Conservation (phyloP, 768 basidiomycete species). For the Hypsizygus marmoreus region DNA sequence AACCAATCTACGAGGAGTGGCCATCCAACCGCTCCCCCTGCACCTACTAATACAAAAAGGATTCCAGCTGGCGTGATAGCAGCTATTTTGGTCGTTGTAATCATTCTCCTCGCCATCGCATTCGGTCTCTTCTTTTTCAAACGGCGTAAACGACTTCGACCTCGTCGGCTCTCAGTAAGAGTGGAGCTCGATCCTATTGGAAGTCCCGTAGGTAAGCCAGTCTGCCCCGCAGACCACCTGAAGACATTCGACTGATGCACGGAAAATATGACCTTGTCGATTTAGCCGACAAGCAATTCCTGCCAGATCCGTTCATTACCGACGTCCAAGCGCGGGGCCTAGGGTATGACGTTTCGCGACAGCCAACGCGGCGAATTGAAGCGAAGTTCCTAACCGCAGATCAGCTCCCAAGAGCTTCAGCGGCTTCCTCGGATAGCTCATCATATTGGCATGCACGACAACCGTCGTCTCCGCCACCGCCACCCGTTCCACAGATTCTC, state of each 20-base stretch:
- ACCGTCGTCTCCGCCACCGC: background rate
- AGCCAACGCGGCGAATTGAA: conserved; percentile 17
- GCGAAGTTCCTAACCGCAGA: conserved; percentile 15
- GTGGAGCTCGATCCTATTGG: conserved; percentile 5
- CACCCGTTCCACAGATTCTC: conserved; percentile 8
- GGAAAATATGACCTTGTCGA: background rate
- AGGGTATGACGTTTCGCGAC: conserved; percentile 13
- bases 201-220: conserved; percentile 10
- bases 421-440: background rate
- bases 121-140: conserved; percentile 3
- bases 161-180: background rate
- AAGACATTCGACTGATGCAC: background rate
- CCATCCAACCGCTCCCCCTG: conserved; percentile 2
- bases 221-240: background rate
- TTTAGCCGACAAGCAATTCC: conserved; percentile 12
- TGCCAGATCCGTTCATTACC: conserved; percentile 20
- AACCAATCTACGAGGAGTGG: background rate
- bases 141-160: conserved; percentile 7
- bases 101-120: conserved; percentile 2
- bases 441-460: background rate
- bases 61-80: conserved; percentile 12
- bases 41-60: background rate
- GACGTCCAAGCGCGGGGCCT: conserved; percentile 16
- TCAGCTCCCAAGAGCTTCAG: no score
- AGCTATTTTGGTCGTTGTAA: conserved; percentile 11